Conservation (phyloP, 495 filamentous ascomycete genomes). For the Penicillium verhagenii region DNA sequence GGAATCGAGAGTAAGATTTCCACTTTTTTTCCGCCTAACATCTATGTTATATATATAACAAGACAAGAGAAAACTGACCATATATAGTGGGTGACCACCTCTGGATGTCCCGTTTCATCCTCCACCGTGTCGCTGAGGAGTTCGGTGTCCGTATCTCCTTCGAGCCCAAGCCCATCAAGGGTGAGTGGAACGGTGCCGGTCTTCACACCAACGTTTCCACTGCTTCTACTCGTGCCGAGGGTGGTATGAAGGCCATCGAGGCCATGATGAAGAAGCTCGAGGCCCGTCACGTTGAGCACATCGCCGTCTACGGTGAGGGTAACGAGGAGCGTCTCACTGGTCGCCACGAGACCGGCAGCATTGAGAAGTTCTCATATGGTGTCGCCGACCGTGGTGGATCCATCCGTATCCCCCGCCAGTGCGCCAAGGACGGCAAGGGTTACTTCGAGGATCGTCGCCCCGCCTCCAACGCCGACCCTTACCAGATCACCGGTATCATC, state of each 20-base stretch:
- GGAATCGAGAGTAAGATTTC: conserved; percentile 74
- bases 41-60: too few relatives aligned
- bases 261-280: conserved; percentile 83
- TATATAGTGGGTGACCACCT: conserved; percentile 91
- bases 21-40: too few relatives aligned
- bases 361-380: conserved; percentile 93
- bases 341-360: conserved; percentile 89
- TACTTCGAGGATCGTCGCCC: conserved; percentile 98
- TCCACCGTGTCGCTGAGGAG: conserved; percentile 94
- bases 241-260: conserved; percentile 93
- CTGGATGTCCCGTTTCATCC: conserved; percentile 95
- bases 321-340: conserved; percentile 92
- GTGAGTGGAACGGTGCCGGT: conserved; percentile 99
- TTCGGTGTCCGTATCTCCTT: conserved; percentile 96
- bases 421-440: conserved; percentile 89
- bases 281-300: conserved; percentile 89
- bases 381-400: conserved; percentile 93
- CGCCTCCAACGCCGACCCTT: conserved; percentile 93
- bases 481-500: conserved; percentile 93
- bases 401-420: conserved; percentile 89
- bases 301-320: conserved; percentile 94
- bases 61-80: conserved; percentile 10
- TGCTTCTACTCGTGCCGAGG: conserved; percentile 79
- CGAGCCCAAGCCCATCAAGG: conserved; percentile 96
- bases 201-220: conserved; percentile 96